These are phyloP conservation scores for Xenosphaeropsis pyriputrescens DNA, from an alignment of 2,329 filamentous ascomycete species.

Conservation along the genomic window DNA sequence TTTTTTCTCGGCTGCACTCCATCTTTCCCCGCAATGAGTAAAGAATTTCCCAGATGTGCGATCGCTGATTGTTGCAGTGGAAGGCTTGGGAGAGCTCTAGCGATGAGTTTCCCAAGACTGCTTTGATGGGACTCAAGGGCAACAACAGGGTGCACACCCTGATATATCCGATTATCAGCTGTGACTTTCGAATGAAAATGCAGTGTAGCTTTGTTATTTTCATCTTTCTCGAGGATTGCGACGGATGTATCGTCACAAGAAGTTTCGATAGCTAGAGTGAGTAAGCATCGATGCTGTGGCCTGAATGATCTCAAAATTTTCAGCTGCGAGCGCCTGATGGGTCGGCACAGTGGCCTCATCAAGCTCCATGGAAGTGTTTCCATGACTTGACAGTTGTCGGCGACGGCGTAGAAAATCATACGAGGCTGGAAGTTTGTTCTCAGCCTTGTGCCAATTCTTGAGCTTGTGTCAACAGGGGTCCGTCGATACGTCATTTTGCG, in stretches of 20 bases:
- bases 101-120: conserved; percentile 53
- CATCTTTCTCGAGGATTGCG: conserved; percentile 53
- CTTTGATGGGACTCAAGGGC: conserved; percentile 64
- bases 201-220: conserved; percentile 30
- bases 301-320: neutral
- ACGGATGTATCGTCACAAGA: conserved; percentile 92
- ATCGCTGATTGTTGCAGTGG: conserved; percentile 7
- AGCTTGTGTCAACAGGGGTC: too few relatives aligned
- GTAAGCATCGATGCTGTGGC: conserved; percentile 21
- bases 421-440: too few relatives aligned
- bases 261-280: conserved; percentile 64
- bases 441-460: too few relatives aligned
- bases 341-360: conserved; percentile 14
- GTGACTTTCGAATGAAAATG: conserved; percentile 74
- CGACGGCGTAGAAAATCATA: too few relatives aligned
- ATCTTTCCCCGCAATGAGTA: conserved; percentile 5
- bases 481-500: too few relatives aligned
- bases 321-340: conserved; percentile 9
- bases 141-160: conserved; percentile 66
- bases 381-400: too few relatives aligned
- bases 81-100: conserved; percentile 43
- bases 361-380: conserved; percentile 4
- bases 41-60: conserved; percentile 7
- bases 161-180: conserved; percentile 58
- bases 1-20: conserved; percentile 22